Conservation (phyloP, 2,329 filamentous ascomycete genomes). For the Aspergillus tanneri region DNA sequence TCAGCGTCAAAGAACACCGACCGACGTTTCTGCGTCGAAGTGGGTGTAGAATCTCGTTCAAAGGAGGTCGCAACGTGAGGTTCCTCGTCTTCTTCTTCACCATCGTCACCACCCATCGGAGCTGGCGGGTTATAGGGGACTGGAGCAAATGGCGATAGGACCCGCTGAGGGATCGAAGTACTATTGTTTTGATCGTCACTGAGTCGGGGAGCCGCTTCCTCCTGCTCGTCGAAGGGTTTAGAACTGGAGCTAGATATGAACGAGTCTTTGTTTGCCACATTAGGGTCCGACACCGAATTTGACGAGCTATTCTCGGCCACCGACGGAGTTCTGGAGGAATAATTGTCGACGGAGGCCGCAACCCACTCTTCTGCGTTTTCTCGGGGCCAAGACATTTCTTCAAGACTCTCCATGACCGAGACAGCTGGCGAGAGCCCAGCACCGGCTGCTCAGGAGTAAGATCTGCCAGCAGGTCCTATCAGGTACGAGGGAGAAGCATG, state of each 20-base stretch:
- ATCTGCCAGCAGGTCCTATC: constrained; percentile 1
- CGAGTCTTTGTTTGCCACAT: constrained; percentile 12
- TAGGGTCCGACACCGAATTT: constrained; percentile 13
- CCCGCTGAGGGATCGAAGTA: constrained; percentile 12
- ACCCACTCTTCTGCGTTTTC: constrained; percentile 25
- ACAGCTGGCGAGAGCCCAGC: neutral
- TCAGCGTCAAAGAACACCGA: constrained; percentile 36
- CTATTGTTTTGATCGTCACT: constrained; percentile 19
- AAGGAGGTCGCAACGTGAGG: constrained; percentile 47
- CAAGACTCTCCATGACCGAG: constrained; percentile 40
- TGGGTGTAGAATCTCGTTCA: constrained; percentile 42
- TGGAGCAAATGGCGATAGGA: constrained; percentile 28
- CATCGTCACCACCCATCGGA: constrained; percentile 32
- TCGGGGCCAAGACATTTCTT: constrained; percentile 33
- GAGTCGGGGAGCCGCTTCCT: constrained; percentile 11
- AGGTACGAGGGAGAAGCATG: constrained; percentile 2
- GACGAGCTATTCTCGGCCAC: constrained; percentile 16
- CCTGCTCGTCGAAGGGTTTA: constrained; percentile 15
- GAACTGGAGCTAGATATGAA: constrained; percentile 15
- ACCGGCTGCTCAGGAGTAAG: neutral
- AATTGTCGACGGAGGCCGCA: constrained; percentile 16
- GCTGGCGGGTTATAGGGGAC: constrained; percentile 34
- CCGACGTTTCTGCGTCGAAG: constrained; percentile 39
- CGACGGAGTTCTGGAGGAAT: constrained; percentile 22
- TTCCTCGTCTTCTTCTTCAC: constrained; percentile 46